Evolutionary conservation across 805 yeast species (phyloP), one percentile per base, ranked within the genome.

Genomic region (Myxozyma mucilagina): DNA sequence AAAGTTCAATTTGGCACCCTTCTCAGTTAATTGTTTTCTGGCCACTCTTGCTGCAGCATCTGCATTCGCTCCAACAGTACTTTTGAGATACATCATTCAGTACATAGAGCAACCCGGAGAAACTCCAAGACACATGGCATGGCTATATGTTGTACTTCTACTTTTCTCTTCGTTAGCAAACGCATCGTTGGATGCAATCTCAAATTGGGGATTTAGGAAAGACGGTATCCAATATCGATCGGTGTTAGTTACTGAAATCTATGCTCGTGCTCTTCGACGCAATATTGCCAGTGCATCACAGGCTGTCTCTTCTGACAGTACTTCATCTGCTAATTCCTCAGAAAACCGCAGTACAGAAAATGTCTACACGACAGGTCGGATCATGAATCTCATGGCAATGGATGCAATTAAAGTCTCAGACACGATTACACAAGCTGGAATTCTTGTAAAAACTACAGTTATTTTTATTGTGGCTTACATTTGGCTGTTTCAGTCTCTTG

Each of bases 171-270:
- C 57, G 14, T 3, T 53, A 3, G 16, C 49, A 29, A 8, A 85
- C 47, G 83, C 90, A 10, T 70, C 84, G 18, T 78, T 83, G 49
- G 78, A 84, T 32, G 96, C 96, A 47, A 89, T 89, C 74, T 87
- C 96, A 13, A 79, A 89, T 59, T 93, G 86, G 73, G 78, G 87
- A 59, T 98, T 98, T 62, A 85, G 98, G 78, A 84, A 96, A 72
- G 89, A 92, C 47, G 91, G 97, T 75, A 84, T 90, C 52, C 83
- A 96, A 72, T 84, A 92, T 87, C 86, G 86, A 70, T 90, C 97
- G 8, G 82, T 92, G 63, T 82, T 93, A 59, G 87, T 93, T 68
- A 94, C 96, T 60, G 94, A 90, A 73, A 87, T 93, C 58, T 93
- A 93, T 70, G 86, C 96, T 1, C 93, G 93, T 75, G 97, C 97